Conservation (phyloP, 2,329 filamentous ascomycete species). For the Phialophora macrospora region DNA sequence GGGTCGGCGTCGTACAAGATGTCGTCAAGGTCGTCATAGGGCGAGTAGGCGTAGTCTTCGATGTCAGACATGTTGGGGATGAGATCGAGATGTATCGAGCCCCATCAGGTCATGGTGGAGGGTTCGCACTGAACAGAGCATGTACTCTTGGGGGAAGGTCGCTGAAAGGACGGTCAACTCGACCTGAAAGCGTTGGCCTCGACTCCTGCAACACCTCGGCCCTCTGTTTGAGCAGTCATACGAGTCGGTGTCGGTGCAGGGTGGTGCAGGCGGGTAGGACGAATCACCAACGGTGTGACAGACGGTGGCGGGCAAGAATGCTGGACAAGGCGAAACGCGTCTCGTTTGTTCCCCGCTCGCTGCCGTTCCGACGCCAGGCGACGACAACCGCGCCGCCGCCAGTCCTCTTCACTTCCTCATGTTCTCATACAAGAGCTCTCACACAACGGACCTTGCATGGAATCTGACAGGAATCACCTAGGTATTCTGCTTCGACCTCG, state of each 20-base stretch:
- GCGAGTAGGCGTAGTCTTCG: slow-evolving; percentile 37
- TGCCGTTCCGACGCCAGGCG: slow-evolving; percentile 22
- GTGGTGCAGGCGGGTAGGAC: not conserved
- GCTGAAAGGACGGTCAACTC: not conserved
- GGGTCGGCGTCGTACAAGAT: slow-evolving; percentile 38
- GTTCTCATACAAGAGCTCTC: not conserved
- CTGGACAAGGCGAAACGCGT: not conserved
- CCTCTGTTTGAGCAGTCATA: not conserved
- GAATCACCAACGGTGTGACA: slow-evolving; percentile 1
- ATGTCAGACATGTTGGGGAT: slow-evolving; percentile 36
- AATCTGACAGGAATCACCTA: slow-evolving; percentile 7
- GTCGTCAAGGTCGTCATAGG: slow-evolving; percentile 38
- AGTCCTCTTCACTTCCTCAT: not conserved
- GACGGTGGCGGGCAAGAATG: not conserved
- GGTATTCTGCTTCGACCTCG: not conserved
- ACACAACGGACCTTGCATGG: not conserved
- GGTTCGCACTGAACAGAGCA: not conserved
- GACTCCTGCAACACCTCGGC: not conserved
- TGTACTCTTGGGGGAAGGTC: not conserved
- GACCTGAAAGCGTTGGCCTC: not conserved
- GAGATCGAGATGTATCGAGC: slow-evolving; percentile 3
- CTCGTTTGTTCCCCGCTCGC: slow-evolving; percentile 9
- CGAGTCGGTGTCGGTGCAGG: not conserved
- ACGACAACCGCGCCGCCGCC: slow-evolving; percentile 24
- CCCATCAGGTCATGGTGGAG: not conserved